Conservation (phyloP, 371 early-diverging fungal genomes). For the Zopfochytrium polystomum region DNA sequence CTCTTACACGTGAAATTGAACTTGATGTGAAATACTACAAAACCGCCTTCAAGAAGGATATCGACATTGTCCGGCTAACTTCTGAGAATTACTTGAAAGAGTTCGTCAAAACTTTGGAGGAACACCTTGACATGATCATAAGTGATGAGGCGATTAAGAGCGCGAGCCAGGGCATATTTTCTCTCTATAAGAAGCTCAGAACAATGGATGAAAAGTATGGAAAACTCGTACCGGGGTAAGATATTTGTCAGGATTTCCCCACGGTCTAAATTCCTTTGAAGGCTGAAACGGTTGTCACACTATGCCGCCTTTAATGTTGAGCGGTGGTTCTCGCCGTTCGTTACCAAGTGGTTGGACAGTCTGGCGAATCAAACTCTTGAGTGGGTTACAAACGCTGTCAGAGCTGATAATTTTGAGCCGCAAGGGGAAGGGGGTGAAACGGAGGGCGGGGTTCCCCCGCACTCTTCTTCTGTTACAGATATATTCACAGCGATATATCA, state of each 20-base stretch:
- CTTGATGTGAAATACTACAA: slow-evolving; percentile 41
- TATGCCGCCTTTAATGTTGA: slow-evolving; percentile 33
- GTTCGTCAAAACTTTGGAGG: slow-evolving; percentile 38
- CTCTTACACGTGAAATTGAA: slow-evolving; percentile 43
- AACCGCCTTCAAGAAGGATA: slow-evolving; percentile 36
- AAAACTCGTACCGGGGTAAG: slow-evolving; percentile 41
- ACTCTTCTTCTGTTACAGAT: slow-evolving; percentile 43
- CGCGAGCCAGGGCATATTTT: slow-evolving; percentile 42
- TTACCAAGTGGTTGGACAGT: slow-evolving; percentile 43
- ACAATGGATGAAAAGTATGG: slow-evolving; percentile 43
- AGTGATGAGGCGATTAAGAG: slow-evolving; percentile 30
- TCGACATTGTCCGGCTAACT: slow-evolving; percentile 40
- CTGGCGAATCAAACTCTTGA: slow-evolving; percentile 32
- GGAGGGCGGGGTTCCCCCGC: slow-evolving; percentile 21
- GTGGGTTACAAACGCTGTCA: slow-evolving; percentile 44
- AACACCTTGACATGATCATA: slow-evolving; percentile 17
- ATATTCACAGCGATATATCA: slow-evolving; percentile 42
- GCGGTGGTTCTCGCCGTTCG: slow-evolving; percentile 41
- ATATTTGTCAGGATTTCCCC: not conserved
- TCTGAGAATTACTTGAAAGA: slow-evolving; percentile 36
- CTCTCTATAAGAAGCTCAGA: slow-evolving; percentile 36
- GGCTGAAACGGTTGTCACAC: slow-evolving; percentile 8
- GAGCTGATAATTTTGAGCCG: slow-evolving; percentile 42
- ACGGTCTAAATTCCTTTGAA: not conserved
- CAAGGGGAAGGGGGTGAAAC: slow-evolving; percentile 16